Evolutionary conservation across 176 grass and related monocot genomes (phyloP), one percentile per base, ranked within the genome.

Genomic region (Areca catechu): DNA sequence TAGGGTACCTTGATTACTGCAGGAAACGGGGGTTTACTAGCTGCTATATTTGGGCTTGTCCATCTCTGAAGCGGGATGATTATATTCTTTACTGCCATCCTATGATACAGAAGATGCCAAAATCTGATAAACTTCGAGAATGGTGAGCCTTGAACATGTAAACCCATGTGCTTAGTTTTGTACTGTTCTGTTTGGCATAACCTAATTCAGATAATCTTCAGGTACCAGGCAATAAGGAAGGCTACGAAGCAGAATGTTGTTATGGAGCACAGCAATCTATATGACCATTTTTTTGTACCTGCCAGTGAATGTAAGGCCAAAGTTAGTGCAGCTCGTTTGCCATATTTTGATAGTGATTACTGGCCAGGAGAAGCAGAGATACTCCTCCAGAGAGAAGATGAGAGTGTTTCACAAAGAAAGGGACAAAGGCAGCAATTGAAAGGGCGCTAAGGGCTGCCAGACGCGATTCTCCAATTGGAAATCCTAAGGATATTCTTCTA

Each of bases 21-120:
- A 91, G 85, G 69, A 88, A 82, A 80, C 54, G 63, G 43, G 92
- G 92, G 51, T 97, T 97, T 70, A 75, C 82, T 30, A 91, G 92
- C 72, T 97, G 92, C 70, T 91, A 88, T 61, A 86, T 97, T 79
- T 97, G 92, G 92, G 75, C 82, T 77, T 97, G 86, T 66, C 92
- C 92, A 60, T 89, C 92, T 71, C 83, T 80, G 15, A 96, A 86
- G 84, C 80, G 77, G 21, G 86, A 97, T 62, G 83, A 97, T 63
- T 96, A 97, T 71, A 89, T 97, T 88, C 71, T 97, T 52, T 85
- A 97, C 71, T 97, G 92, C 67, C 86, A 97, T 85, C 92, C 92
- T 53, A 81, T 66, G 57, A 73, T 48, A 67, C 86, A 97, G 70
- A 97, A 91, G 73, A 90, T 86, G 83, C 92, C 92, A 25, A 90